Percentiles rank a stretch among this genome's conserved stretches.
Evolutionary conservation across 352 stramenopile genomes (phyloP).

Genomic region (Globisporangium alternatum): DNA sequence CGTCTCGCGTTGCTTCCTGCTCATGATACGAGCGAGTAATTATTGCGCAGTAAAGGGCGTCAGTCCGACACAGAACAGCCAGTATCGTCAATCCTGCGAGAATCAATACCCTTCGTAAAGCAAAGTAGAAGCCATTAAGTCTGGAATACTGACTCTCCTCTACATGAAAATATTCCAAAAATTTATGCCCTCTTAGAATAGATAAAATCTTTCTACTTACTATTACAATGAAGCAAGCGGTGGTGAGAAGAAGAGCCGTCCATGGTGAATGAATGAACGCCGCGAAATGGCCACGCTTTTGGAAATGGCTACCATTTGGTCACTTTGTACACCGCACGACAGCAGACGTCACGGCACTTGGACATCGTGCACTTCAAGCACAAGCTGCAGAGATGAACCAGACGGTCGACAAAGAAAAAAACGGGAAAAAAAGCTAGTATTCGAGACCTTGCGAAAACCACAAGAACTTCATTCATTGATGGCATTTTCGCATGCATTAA

Average conservation of each 20-base stretch:
- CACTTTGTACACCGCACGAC: not conserved
- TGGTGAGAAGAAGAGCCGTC: not conserved
- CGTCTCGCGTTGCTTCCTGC: constrained; percentile 3
- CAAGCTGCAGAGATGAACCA: not conserved
- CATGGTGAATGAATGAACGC: not conserved
- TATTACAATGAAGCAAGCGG: not conserved
- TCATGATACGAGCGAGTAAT: not conserved
- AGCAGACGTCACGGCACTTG: not conserved
- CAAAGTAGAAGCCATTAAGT: not conserved
- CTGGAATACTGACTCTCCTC: not conserved
- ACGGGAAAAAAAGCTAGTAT: not conserved
- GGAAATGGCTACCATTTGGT: constrained; percentile 1
- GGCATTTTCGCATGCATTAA: constrained; percentile 8
- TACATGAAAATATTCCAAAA: not conserved
- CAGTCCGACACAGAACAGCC: not conserved
- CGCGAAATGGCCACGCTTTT: not conserved
- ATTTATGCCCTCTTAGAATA: not conserved
- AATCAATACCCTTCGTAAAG: constrained; percentile 1
- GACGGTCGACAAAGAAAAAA: not conserved
- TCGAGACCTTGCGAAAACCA: constrained; percentile 3
- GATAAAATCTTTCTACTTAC: not conserved
- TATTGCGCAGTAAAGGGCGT: not conserved
- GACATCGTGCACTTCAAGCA: not conserved
- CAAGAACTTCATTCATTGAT: constrained; percentile 27
- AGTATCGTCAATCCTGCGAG: not conserved